Percentiles rank a stretch among this genome's conserved stretches.
These are phyloP conservation scores for Trichoderma sp. DNA, from an alignment of 2,329 filamentous ascomycete species.

Conservation along the genomic window DNA sequence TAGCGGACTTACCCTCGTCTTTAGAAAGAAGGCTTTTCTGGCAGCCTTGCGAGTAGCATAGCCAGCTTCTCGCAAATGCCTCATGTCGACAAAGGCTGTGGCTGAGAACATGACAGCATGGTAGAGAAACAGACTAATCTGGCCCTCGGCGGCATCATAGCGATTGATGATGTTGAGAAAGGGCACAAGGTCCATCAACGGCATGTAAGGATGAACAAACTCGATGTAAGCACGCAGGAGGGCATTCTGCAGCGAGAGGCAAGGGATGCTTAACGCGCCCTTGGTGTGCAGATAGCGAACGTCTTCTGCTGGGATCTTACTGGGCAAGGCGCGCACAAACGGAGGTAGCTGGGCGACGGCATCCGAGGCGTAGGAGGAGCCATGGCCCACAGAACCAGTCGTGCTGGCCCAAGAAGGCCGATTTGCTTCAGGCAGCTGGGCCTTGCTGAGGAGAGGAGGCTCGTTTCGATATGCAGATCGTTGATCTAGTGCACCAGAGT, in stretches of 20 bases:
- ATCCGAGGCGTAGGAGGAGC: constrained; percentile 45
- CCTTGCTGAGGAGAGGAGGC: constrained; percentile 36
- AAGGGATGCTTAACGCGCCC: constrained; percentile 78
- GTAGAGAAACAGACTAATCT: constrained; percentile 83
- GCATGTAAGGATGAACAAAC: constrained; percentile 94
- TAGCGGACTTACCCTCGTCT: constrained; percentile 68
- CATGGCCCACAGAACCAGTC: constrained; percentile 32
- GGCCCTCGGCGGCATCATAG: constrained; percentile 68
- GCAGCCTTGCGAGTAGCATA: constrained; percentile 78
- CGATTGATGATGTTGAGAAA: constrained; percentile 63
- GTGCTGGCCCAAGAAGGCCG: constrained; percentile 31
- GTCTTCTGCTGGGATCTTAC: constrained; percentile 77
- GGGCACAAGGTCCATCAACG: constrained; percentile 71
- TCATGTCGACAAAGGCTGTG: constrained; percentile 83
- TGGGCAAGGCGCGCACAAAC: constrained; percentile 79
- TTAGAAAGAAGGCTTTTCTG: constrained; percentile 85
- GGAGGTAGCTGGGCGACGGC: constrained; percentile 54
- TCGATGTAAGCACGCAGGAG: constrained; percentile 81
- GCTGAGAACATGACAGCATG: constrained; percentile 95
- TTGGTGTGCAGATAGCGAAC: constrained; percentile 81
- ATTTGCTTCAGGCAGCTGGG: constrained; percentile 31
- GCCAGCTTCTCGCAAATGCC: constrained; percentile 73
- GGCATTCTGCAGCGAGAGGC: constrained; percentile 71
- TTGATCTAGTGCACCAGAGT: constrained; percentile 38
- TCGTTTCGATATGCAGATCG: constrained; percentile 43